Conservation (phyloP, 129 eudicot species). For the Saussurea involucrata region DNA sequence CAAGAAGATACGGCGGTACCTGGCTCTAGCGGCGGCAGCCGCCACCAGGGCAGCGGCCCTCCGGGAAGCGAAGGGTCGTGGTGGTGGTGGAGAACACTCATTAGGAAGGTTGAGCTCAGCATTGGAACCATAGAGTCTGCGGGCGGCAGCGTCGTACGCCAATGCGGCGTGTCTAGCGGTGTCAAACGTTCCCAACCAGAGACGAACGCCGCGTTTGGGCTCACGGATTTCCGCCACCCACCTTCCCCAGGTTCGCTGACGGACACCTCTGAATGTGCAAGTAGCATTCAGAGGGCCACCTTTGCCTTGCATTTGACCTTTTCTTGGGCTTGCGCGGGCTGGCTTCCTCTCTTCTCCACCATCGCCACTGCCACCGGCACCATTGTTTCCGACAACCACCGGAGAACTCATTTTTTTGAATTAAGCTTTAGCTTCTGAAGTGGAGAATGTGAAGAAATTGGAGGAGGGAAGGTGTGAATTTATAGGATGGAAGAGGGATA, state of each 20-base stretch:
- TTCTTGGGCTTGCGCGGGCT: constrained; percentile 52
- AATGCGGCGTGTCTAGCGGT: constrained; percentile 56
- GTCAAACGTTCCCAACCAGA: constrained; percentile 70
- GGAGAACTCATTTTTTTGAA: not conserved
- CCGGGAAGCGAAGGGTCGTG: not conserved
- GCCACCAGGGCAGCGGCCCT: not conserved
- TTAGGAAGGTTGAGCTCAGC: constrained; percentile 57
- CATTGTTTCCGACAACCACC: constrained; percentile 3
- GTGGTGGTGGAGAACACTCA: not conserved
- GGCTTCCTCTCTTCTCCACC: constrained; percentile 12
- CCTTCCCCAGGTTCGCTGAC: constrained; percentile 86
- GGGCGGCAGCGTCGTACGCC: constrained; percentile 71
- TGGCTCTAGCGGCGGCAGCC: not conserved
- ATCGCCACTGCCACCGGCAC: not conserved
- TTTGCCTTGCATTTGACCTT: constrained; percentile 70
- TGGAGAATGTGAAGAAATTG: not conserved
- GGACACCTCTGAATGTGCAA: constrained; percentile 76
- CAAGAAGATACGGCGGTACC: not conserved
- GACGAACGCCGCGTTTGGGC: constrained; percentile 51
- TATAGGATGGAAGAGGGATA: constrained; percentile 4
- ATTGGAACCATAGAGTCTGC: constrained; percentile 47
- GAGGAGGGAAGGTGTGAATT: not conserved
- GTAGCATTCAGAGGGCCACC: constrained; percentile 74
- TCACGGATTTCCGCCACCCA: constrained; percentile 89
- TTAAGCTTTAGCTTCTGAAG: not conserved